These are phyloP conservation scores for Sphagnum tenellum DNA, from an alignment of 225 moss, liverwort and hornwort species.

Conservation along the genomic window DNA sequence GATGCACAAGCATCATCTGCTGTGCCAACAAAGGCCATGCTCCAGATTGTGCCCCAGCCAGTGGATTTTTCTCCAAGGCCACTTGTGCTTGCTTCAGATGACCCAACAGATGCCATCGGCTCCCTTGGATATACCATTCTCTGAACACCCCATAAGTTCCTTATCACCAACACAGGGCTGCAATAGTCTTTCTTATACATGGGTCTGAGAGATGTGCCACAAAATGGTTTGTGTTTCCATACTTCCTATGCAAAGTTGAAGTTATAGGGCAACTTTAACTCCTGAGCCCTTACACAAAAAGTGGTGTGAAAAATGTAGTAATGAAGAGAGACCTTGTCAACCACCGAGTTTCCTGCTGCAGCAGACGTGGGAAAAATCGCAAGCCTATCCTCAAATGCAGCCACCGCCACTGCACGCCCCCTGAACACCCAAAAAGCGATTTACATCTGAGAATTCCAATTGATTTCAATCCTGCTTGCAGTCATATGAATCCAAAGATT, in stretches of 20 bases:
- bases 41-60: constrained; percentile 89
- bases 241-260: too few species aligned
- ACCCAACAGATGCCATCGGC: constrained; percentile 28
- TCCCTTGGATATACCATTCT: constrained; percentile 61
- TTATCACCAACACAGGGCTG: too few species aligned
- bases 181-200: too few species aligned
- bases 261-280: background rate
- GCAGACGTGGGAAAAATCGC: constrained; percentile 74
- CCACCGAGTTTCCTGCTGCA: constrained; percentile 56
- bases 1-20: constrained; percentile 21
- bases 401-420: constrained; percentile 90
- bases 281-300: background rate
- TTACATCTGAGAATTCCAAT: constrained; percentile 1
- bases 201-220: too few species aligned
- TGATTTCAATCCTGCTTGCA: constrained; percentile 5
- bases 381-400: constrained; percentile 83
- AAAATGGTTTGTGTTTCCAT: too few species aligned
- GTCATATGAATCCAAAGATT: constrained; percentile 6
- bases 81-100: constrained; percentile 35
- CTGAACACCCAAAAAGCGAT: constrained; percentile 16
- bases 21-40: constrained; percentile 83
- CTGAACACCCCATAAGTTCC: constrained; percentile 10
- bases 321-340: constrained; percentile 47
- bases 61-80: constrained; percentile 37
- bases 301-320: background rate